Base-by-base conservation (phyloP, 208 protist species). In the Porcisia deanei region DNA sequence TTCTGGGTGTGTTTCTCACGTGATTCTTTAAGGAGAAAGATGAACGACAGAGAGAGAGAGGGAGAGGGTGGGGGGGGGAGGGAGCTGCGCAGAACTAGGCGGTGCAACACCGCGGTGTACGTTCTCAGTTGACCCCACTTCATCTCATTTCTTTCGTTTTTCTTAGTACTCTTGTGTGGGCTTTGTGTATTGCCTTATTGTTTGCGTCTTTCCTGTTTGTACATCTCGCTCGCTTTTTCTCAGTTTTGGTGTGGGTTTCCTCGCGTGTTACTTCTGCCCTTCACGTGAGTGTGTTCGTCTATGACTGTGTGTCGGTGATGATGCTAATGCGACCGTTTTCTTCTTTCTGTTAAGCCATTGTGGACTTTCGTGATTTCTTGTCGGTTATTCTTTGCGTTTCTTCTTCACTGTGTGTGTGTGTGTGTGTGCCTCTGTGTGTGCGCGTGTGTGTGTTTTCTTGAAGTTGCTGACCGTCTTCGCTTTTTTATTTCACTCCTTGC, bases 351-450 rank as follows among this genome's bases (percentile, higher is more conserved):
- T 30, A 30, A 30, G 30, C 30, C 30, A 30, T 30, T 30, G 30
- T 30, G 30, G 30, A 30, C 30, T 30, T 30, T 30, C 0, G 30
- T 30, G 30, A 30, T 30, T 30, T 30, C 30, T 59, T 60, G 7
- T 55, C 55, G 68, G 16, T 54, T 63, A 61, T 70, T 63, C 34
- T 68, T 80, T 73, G 57, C 2, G 43, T 80, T 53, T 39, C 37
- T 68, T 79, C 67, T 22, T 49, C 49, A n/a, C 47, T 22, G 18
- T 66, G 5, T 53, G 10, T 52, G 20, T 53, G 10, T 52, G 20
- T n/a, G 37, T 54, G 30, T 43, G 37, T 73, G 10, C 3, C 25
- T 55, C n/a, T 8, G 4, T n/a, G 0, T 39, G 45, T 60, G 6
- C 25, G 22, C 54, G 1, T 57, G 12, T 12, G 3, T 43, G 0